phyloP scores from a whole-genome alignment of 208 protist species.

The Crithidia expoeki region DNA sequence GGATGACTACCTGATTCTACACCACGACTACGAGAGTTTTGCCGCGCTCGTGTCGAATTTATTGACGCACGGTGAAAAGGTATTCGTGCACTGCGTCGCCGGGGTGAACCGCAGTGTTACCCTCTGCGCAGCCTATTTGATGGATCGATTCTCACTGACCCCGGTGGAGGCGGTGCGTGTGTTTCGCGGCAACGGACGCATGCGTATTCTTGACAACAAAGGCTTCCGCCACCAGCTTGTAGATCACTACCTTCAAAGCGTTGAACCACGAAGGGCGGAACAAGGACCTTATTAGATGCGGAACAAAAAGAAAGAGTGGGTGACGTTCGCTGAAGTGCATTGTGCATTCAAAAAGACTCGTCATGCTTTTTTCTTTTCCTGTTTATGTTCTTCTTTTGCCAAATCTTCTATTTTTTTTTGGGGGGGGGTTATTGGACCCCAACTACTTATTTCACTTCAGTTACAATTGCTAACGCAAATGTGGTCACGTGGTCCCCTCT shows the following conservation, averaged over 20 bases:
- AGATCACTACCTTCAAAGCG: conserved; percentile 75
- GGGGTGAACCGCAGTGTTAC: conserved; percentile 88
- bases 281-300: conserved; percentile 5
- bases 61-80: conserved; percentile 44
- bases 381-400: not conserved
- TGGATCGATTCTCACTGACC: conserved; percentile 54
- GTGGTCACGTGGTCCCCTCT: not conserved
- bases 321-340: too few relatives aligned
- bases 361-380: not conserved
- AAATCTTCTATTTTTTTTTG: not conserved
- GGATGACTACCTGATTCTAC: conserved; percentile 82
- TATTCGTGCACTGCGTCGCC: conserved; percentile 89
- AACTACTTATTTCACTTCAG: too few relatives aligned
- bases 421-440: too few relatives aligned
- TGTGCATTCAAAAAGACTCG: too few relatives aligned
- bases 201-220: conserved; percentile 77
- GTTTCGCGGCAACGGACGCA: conserved; percentile 59
- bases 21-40: conserved; percentile 76
- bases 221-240: conserved; percentile 85
- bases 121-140: conserved; percentile 82
- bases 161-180: conserved; percentile 61
- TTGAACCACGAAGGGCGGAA: conserved; percentile 17
- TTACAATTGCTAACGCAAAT: not conserved
- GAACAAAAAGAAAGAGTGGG: not conserved
- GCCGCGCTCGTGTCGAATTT: conserved; percentile 50